These are phyloP conservation scores for Talaromyces sp. DNA, from an alignment of 2,329 filamentous ascomycete genomes.

Conservation along the genomic window DNA sequence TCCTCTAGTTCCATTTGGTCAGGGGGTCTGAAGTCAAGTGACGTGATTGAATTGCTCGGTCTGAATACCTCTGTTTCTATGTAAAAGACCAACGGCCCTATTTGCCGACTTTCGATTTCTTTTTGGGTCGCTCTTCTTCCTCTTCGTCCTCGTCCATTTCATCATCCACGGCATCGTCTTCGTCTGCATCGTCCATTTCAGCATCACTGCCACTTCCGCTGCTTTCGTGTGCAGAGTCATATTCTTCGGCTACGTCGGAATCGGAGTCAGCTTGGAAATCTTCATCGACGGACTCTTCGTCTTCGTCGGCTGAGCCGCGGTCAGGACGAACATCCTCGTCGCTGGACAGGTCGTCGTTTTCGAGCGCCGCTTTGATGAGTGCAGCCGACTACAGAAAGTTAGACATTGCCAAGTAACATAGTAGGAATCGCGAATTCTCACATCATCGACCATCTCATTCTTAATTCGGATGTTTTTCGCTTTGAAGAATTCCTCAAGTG, in stretches of 20 bases:
- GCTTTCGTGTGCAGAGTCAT: conserved; percentile 84
- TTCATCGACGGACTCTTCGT: conserved; percentile 91
- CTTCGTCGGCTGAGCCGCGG: conserved; percentile 89
- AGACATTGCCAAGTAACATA: conserved; percentile 19
- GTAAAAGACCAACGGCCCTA: conserved; percentile 20
- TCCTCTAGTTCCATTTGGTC: background rate
- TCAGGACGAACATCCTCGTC: conserved; percentile 72
- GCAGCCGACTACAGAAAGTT: conserved; percentile 43
- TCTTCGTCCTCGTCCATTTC: conserved; percentile 37
- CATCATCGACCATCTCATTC: conserved; percentile 97
- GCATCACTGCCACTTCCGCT: conserved; percentile 62
- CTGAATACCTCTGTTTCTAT: background rate
- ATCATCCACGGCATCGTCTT: conserved; percentile 34
- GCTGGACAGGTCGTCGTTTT: conserved; percentile 80
- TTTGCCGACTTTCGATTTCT: conserved; percentile 54
- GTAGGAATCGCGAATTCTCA: conserved; percentile 44
- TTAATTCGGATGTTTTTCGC: conserved; percentile 91
- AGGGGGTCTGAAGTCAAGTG: background rate
- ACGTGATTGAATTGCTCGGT: background rate
- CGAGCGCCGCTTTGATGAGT: conserved; percentile 71
- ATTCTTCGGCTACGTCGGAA: conserved; percentile 94
- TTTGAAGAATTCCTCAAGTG: conserved; percentile 96
- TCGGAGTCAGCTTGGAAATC: conserved; percentile 92
- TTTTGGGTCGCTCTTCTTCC: conserved; percentile 56
- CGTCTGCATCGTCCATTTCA: conserved; percentile 50